phyloP scores from a whole-genome alignment of 169 alveolate genomes.

The Prorocentrum cordatum region DNA sequence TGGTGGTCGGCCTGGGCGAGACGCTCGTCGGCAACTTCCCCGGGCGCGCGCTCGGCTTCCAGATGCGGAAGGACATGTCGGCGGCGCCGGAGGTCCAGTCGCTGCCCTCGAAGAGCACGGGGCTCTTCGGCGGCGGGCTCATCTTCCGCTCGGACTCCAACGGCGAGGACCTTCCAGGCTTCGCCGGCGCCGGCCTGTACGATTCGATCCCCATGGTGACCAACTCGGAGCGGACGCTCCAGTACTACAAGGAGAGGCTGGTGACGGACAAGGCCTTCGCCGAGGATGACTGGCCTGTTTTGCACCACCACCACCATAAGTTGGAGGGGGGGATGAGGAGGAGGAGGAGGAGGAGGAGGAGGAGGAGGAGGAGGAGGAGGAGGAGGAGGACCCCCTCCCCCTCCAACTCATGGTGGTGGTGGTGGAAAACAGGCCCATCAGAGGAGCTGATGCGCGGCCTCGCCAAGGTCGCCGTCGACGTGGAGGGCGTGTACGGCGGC shows the following conservation, averaged over 20 bases:
- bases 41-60: conserved; percentile 77
- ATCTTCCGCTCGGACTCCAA: conserved; percentile 82
- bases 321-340: too few relatives aligned
- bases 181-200: conserved; percentile 85
- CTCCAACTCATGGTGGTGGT: too few relatives aligned
- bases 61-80: conserved; percentile 13
- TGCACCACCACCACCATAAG: too few relatives aligned
- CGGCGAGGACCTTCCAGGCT: conserved; percentile 82
- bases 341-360: too few relatives aligned
- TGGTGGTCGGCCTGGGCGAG: conserved; percentile 83
- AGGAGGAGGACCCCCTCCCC: too few relatives aligned
- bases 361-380: too few relatives aligned
- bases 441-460: too few relatives aligned
- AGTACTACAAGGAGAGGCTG: conserved; percentile 72
- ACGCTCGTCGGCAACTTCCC: conserved; percentile 76
- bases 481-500: conserved; percentile 76
- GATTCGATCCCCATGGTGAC: conserved; percentile 75
- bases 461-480: conserved; percentile 73
- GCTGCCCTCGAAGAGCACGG: neutral
- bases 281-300: conserved; percentile 71
- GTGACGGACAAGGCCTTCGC: conserved; percentile 72
- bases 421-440: too few relatives aligned
- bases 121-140: conserved; percentile 71
- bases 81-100: neutral
- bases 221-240: conserved; percentile 68